phyloP scores from a whole-genome alignment of 1,284 basidiomycete genomes.

The Golubevia sp. region DNA sequence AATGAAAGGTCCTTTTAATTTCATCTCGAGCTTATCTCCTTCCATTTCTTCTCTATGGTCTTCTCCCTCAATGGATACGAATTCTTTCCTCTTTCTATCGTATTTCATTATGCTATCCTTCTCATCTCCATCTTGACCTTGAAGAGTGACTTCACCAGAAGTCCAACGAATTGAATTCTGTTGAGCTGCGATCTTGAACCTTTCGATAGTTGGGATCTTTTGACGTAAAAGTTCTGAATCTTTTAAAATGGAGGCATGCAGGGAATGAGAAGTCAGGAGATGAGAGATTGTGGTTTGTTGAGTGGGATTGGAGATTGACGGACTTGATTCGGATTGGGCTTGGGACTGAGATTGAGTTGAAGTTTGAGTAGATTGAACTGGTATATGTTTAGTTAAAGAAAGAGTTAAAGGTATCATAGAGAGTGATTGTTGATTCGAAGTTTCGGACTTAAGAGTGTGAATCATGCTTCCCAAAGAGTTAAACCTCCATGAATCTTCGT shows the following conservation, averaged over 20 bases:
- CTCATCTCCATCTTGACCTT: not conserved
- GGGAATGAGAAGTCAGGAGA: conserved; percentile 50
- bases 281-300: conserved; percentile 15
- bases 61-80: conserved; percentile 2
- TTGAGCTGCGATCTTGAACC: conserved; percentile 47
- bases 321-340: too few relatives aligned
- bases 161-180: conserved; percentile 35
- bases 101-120: conserved; percentile 13
- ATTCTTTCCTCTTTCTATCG: conserved; percentile 5
- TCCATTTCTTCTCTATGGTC: too few relatives aligned
- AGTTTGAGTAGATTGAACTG: too few relatives aligned
- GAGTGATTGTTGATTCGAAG: not conserved
- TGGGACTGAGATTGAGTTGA: too few relatives aligned
- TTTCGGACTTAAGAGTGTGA: not conserved
- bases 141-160: conserved; percentile 19
- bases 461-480: conserved; percentile 5
- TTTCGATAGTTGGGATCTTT: conserved; percentile 34
- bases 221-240: conserved; percentile 47
- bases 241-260: conserved; percentile 52
- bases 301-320: not conserved
- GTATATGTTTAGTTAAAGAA: not conserved
- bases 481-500: conserved; percentile 7
- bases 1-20: conserved; percentile 35
- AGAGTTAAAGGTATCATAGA: conserved; percentile 6
- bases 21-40: not conserved